Evolutionary conservation across 805 yeast genomes (phyloP), one percentile per base, ranked within the genome.

Genomic region (Candida hispaniensis): DNA sequence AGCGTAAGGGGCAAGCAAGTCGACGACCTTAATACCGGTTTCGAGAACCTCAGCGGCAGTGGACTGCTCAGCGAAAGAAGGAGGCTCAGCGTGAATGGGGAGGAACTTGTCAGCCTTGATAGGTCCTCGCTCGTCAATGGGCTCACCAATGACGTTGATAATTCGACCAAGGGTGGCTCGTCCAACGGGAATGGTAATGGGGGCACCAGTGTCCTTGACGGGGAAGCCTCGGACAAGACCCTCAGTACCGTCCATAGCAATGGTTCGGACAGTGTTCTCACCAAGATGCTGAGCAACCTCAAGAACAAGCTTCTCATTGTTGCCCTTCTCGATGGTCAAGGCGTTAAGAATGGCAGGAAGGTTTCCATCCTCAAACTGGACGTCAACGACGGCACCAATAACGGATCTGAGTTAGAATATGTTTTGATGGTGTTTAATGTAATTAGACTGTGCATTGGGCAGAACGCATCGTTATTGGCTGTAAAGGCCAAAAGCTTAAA

Each of bases 161-260:
- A 91, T 91, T 73, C 98, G 83, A 63, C 98, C 98, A 59, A 91
- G 75, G 48, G 97, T 88, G 64, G 86, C 97, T 69, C 94, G 85
- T 64, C 98, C 98, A 51, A 91, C 98, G 55, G 98, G 98, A 55
- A 91, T 93, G 54, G 95, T 78, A 64, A 91, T 91, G 67, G 98
- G 98, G 48, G 94, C 72, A 66, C 98, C 98, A 49, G 97, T 86
- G 73, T 91, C 98, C 49, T 59, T 49, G 56, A 91, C 98, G 43
- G 69, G 40, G 59, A 79, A 77, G 66, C 98, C 98, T 76, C 98
- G 88, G 56, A 85, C 94, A 60, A 91, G 78, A 83, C 98, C 98
- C 69, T 88, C 97, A 55, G 98, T 91, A 82, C 97, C 97, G 67
- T 91, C 98, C 98, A 91, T 91, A 62, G 98, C 97, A 79, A 91